Evolutionary conservation across 2,329 filamentous ascomycete species (phyloP), one percentile per base, ranked within the genome.

Genomic region (Tolypocladium cylindrosporum): DNA sequence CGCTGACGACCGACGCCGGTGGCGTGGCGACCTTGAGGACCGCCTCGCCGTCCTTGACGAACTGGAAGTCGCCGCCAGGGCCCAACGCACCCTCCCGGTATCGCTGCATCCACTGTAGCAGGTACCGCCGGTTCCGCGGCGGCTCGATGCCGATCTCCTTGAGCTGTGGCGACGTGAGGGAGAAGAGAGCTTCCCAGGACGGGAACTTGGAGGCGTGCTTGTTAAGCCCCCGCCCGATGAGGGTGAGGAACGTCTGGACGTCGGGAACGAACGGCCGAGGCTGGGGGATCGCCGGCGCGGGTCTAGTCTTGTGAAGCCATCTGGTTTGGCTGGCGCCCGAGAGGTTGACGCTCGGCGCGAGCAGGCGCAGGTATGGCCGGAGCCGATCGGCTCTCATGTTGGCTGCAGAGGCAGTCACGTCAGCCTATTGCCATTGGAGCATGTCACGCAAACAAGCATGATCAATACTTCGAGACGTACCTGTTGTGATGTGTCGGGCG

Each of bases 151-250:
- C 93, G 21, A 94, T 80, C 65, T 93, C 87, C 63, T 86, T 85
- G 63, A 99, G 80, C 74, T 97, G 86, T 51, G 79, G 72, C 21
- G 90, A 91, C 27, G 84, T 86, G 62, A 94, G 79, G 52, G 86
- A 86, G 80, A 97, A 97, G 52, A 99, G 84, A 7, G 90, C 84
- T 56, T 94, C 88, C 94, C 94, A 97, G 13, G 88, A 87, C 2
- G 89, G 85, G 66, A 99, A 90, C 74, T 97, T 97, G 74, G 84
- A 79, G 54, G 88, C 83, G 77, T 97, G 90, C 69, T 88, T 85
- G 68, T 82, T 86, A 66, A 97, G 85, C 66, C 87, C 87, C 62
- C 94, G 92, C 65, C 94, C 94, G 74, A 97, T 97, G 60, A 97
- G 80, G 41, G 83, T 90, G 61, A 97, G 86, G 74, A 99, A 96